Evolutionary conservation across 2,329 filamentous ascomycete species (phyloP), one percentile per base, ranked within the genome.

Genomic region (Knufia petricola): DNA sequence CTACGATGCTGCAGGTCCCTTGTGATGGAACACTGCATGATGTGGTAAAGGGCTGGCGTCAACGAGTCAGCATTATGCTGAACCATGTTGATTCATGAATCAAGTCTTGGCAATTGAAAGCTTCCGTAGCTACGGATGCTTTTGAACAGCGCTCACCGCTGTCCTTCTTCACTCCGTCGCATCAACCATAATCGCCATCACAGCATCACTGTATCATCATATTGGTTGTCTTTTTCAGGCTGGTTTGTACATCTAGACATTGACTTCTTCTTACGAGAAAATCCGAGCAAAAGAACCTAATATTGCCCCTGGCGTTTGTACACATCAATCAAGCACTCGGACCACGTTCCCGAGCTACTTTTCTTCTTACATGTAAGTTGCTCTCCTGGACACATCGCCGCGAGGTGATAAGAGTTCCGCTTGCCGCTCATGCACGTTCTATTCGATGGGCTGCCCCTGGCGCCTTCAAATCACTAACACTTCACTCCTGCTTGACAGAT

Each of bases 31-130:
- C 12, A 21, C 37, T 20, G 12, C 15, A 26, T 42, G 39, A 13
- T 28, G 24, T 7, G 21, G 17, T 15, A 21, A 6, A 40, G 15
- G 8, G 13, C 19, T 40, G 13, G 37, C 15, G 17, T 8, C 13
- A 40, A 26, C 31, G 42, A 21, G 28, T 21, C 30, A 36, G 42
- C 42, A 23, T n/a, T 46, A 9, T 4, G 23, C 3, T n/a, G 9
- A 19, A 13, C 8, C 6, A 4, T 13, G 23, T 23, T 12, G 30
- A n/a, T 36, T n/a, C n/a, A 36, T 23, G 28, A 46, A 34, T 46
- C 42, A 36, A 46, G 42, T 31, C 42, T 46, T 46, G 42, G 42
- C 42, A 23, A 39, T 21, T 17, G n/a, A 40, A 40, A n/a, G n/a
- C n/a, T 26, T 4, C 21, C 39, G 39, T 24, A 23, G 24, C 19